Conservation (phyloP, 179 eudicot species). For the Amaranthus tricolor region DNA sequence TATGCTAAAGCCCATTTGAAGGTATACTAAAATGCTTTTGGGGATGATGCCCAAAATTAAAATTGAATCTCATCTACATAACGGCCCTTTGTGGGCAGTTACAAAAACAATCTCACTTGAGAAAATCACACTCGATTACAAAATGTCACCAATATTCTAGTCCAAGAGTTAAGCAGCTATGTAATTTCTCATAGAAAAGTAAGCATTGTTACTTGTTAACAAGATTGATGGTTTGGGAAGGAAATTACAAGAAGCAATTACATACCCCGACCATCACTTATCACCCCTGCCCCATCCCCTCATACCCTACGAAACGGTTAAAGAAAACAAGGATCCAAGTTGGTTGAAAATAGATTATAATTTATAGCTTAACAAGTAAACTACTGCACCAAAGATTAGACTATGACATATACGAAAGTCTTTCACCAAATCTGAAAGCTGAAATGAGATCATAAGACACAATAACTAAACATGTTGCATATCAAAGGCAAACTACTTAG, state of each 20-base stretch:
- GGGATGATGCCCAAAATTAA: too few species aligned
- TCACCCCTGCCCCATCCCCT: not conserved
- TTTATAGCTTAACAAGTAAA: constrained; percentile 15
- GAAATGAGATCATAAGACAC: constrained; percentile 10
- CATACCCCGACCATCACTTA: not conserved
- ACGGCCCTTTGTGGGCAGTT: not conserved
- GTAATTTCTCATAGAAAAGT: not conserved
- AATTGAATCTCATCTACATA: not conserved
- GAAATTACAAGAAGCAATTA: not conserved
- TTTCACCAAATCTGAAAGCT: constrained; percentile 2
- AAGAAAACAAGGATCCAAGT: constrained; percentile 8
- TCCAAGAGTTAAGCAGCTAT: constrained; percentile 11
- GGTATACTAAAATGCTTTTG: not conserved
- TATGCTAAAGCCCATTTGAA: not conserved
- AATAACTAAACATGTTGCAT: constrained; percentile 9
- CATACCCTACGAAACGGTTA: not conserved
- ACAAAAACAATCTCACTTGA: constrained; percentile 3
- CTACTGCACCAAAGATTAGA: not conserved
- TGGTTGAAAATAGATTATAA: constrained; percentile 14
- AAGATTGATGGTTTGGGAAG: not conserved
- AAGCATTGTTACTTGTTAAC: constrained; percentile 1
- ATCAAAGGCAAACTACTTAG: not conserved
- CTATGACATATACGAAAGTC: not conserved
- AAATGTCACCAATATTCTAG: constrained; percentile 6
- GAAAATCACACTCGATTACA: not conserved